These are phyloP conservation scores for Microsporum audouinii DNA, from an alignment of 2,329 filamentous ascomycete genomes.

Conservation along the genomic window DNA sequence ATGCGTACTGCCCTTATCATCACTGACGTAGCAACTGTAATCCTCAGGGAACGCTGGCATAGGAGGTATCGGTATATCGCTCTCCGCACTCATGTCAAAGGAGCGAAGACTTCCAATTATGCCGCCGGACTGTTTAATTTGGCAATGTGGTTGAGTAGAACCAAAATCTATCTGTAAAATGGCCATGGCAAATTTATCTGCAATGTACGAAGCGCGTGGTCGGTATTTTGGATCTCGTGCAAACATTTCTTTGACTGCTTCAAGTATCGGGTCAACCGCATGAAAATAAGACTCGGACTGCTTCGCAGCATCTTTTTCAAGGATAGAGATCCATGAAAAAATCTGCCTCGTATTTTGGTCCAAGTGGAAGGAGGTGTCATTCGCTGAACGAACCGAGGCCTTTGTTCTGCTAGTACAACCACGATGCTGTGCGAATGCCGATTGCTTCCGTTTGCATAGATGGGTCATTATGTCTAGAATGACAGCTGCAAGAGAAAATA, in stretches of 20 bases:
- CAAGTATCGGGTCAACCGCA: constrained; percentile 30
- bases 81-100: background rate
- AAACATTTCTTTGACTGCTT: constrained; percentile 29
- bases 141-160: constrained; percentile 1
- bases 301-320: constrained; percentile 40
- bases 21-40: background rate
- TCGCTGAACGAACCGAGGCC: constrained; percentile 33
- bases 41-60: background rate
- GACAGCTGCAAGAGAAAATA: constrained; percentile 49
- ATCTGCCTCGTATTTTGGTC: constrained; percentile 42
- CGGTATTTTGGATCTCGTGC: constrained; percentile 24
- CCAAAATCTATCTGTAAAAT: constrained; percentile 16
- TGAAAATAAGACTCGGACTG: constrained; percentile 29
- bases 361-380: constrained; percentile 48
- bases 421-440: constrained; percentile 46
- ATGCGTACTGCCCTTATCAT: background rate
- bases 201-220: constrained; percentile 24
- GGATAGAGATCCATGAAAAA: constrained; percentile 43
- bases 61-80: background rate
- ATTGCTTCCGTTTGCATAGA: constrained; percentile 45
- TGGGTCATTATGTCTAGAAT: constrained; percentile 50
- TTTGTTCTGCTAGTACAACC: constrained; percentile 40
- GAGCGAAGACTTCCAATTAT: background rate
- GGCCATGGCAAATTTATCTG: constrained; percentile 17
- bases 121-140: background rate